Evolutionary conservation across 148 eudicot species (phyloP).

Genomic region (Nyssa sinensis): DNA sequence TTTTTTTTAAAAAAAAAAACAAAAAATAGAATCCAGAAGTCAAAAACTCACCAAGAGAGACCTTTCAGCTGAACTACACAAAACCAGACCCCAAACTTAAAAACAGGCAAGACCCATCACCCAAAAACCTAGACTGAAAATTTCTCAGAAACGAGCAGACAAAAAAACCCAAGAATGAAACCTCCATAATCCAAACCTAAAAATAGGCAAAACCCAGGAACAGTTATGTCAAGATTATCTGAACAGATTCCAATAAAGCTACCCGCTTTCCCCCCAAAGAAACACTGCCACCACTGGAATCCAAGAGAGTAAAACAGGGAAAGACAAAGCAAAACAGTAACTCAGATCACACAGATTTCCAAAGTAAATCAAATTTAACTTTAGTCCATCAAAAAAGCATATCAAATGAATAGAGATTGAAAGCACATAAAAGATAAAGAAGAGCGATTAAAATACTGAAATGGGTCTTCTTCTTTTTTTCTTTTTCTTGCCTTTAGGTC

Average conservation of each 20-base stretch:
- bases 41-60: not conserved
- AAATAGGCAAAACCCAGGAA: slow-evolving; percentile 7
- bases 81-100: slow-evolving; percentile 9
- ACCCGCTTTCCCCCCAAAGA: slow-evolving; percentile 17
- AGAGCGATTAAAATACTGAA: slow-evolving; percentile 5
- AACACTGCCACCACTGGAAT: slow-evolving; percentile 20
- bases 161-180: not conserved
- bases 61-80: not conserved
- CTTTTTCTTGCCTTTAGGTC: slow-evolving; percentile 5
- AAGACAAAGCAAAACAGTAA: slow-evolving; percentile 12
- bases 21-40: no score
- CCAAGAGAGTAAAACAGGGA: slow-evolving; percentile 20
- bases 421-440: no score
- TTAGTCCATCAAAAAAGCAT: slow-evolving; percentile 10
- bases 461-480: slow-evolving; percentile 18
- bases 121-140: slow-evolving; percentile 2
- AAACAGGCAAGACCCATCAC: slow-evolving; percentile 21
- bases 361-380: slow-evolving; percentile 10
- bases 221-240: slow-evolving; percentile 16
- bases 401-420: slow-evolving; percentile 15
- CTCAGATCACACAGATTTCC: slow-evolving; percentile 16
- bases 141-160: not conserved
- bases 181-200: not conserved
- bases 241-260: slow-evolving; percentile 29
- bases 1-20: no score